Conservation (phyloP, 345 rosid species). For the Microthlaspi erraticum region DNA sequence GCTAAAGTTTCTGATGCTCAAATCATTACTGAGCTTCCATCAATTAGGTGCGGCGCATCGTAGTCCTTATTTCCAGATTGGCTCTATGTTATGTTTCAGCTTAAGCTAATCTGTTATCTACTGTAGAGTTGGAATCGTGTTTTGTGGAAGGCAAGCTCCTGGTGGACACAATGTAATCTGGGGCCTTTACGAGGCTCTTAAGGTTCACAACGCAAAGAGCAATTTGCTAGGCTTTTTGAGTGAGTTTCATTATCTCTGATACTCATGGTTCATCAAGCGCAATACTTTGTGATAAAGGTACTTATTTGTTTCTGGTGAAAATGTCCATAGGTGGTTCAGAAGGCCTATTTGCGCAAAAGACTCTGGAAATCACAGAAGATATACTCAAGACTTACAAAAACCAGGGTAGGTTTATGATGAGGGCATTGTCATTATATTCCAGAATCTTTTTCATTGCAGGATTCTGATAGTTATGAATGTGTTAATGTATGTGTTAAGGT, state of each 20-base stretch:
- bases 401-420: slow-evolving; percentile 65
- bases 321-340: slow-evolving; percentile 83
- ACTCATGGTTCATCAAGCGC: slow-evolving; percentile 4
- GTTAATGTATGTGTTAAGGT: slow-evolving; percentile 53
- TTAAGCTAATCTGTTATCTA: slow-evolving; percentile 9
- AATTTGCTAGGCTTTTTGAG: slow-evolving; percentile 90
- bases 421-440: slow-evolving; percentile 20
- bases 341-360: slow-evolving; percentile 95
- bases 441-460: slow-evolving; percentile 24
- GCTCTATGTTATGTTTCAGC: neutral
- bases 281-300: neutral
- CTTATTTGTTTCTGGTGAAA: neutral
- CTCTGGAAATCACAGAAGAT: slow-evolving; percentile 83
- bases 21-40: slow-evolving; percentile 82
- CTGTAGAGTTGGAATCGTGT: slow-evolving; percentile 87
- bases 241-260: slow-evolving; percentile 37
- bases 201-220: slow-evolving; percentile 75
- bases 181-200: slow-evolving; percentile 87
- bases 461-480: slow-evolving; percentile 27
- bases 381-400: slow-evolving; percentile 85
- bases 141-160: slow-evolving; percentile 97
- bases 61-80: neutral
- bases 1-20: slow-evolving; percentile 94
- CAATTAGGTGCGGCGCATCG: slow-evolving; percentile 55
- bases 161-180: slow-evolving; percentile 98